A percentile compares a stretch with the other conserved stretches of the same genome.
Evolutionary conservation across 805 yeast species (phyloP).

Genomic region (Metschnikowia noctiluminum): DNA sequence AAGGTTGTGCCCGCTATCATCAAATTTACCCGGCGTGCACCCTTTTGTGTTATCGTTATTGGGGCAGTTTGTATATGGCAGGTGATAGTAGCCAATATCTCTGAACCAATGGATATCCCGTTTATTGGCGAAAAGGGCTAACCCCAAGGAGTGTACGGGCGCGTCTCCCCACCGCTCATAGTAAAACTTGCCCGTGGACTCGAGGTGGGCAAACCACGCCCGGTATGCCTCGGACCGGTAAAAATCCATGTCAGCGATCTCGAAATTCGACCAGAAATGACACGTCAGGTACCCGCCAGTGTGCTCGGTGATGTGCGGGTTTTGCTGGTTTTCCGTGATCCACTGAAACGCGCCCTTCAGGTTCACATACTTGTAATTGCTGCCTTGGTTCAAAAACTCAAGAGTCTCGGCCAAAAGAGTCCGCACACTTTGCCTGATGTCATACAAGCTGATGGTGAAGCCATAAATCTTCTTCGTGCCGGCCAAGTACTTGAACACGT

Average conservation of each 20-base stretch:
- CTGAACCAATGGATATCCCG: conserved; percentile 78
- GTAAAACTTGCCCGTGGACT: conserved; percentile 73
- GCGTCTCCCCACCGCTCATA: conserved; percentile 96
- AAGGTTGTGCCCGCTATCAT: conserved; percentile 47
- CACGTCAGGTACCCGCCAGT: conserved; percentile 62
- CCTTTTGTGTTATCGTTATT: conserved; percentile 40
- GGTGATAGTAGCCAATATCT: conserved; percentile 75
- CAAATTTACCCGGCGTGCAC: conserved; percentile 56
- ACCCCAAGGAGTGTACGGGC: conserved; percentile 79
- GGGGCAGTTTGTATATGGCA: conserved; percentile 78
- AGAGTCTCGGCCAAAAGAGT: conserved; percentile 70
- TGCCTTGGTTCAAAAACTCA: conserved; percentile 52
- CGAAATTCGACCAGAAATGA: conserved; percentile 91
- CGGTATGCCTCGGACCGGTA: conserved; percentile 65
- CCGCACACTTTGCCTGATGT: conserved; percentile 59
- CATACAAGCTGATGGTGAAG: conserved; percentile 65
- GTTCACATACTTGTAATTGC: conserved; percentile 53
- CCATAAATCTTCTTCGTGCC: conserved; percentile 70
- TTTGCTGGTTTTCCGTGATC: conserved; percentile 49
- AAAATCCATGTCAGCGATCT: conserved; percentile 81
- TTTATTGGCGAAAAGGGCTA: conserved; percentile 68
- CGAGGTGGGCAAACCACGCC: conserved; percentile 61
- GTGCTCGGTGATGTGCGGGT: conserved; percentile 40
- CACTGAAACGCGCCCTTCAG: conserved; percentile 50
- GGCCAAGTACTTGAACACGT: conserved; percentile 71